phyloP scores from a whole-genome alignment of 2,329 filamentous ascomycete species.

The Parasarocladium wereldwijsianum region DNA sequence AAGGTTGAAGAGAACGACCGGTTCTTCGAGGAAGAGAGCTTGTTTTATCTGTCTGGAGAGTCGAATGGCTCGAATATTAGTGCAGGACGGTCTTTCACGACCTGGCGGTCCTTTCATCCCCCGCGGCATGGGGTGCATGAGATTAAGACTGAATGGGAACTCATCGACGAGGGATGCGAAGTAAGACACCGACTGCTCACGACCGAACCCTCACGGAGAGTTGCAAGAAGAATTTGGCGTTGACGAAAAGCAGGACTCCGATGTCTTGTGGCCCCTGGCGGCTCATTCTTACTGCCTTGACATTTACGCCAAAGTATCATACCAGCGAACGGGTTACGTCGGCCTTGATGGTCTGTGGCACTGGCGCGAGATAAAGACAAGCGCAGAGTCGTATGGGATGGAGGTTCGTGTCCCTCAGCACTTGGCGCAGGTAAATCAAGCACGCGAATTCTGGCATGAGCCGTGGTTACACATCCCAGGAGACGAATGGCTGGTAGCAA shows the following conservation, averaged over 20 bases:
- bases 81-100: neutral
- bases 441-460: neutral
- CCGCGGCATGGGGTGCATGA: neutral
- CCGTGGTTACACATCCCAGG: constrained; percentile 1
- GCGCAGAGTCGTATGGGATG: neutral
- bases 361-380: neutral
- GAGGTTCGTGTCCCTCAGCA: neutral
- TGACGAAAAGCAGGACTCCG: neutral
- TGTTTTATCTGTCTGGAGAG: constrained; percentile 1
- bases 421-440: neutral
- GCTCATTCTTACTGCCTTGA: constrained; percentile 2
- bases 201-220: neutral
- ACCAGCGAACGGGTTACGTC: neutral
- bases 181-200: neutral
- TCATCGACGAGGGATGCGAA: neutral
- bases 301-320: constrained; percentile 3
- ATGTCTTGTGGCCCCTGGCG: neutral
- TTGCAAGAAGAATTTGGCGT: constrained; percentile 2
- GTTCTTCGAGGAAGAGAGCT: neutral
- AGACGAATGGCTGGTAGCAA: constrained; percentile 2
- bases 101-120: neutral
- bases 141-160: neutral
- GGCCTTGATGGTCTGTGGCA: constrained; percentile 1
- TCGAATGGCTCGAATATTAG: neutral
- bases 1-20: neutral